Base-by-base conservation (phyloP, 2,329 filamentous ascomycete species). In the Phialophora verrucosa region DNA sequence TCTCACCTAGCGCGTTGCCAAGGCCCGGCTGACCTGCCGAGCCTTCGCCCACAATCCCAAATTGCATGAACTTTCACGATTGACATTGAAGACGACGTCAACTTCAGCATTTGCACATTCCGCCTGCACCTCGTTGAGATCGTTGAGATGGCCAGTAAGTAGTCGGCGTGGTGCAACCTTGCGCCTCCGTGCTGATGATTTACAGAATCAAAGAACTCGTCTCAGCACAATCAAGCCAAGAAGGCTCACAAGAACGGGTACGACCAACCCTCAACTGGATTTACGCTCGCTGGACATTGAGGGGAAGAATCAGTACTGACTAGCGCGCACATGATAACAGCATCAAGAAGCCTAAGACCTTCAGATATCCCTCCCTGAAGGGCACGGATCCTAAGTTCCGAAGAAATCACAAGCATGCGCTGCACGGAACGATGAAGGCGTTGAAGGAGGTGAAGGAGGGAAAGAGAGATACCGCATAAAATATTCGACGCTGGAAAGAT, bases 171-270 rank as follows among this genome's bases (percentile, higher is more conserved):
- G 35, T 38, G 47, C 12, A 23, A 14, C 1, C 8, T 20, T 29
- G 47, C 23, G 29, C 20, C 14, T 11, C 3, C 11, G n/a, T 17
- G 58, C 59, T 67, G 38, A 64, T 44, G 3, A 17, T 67, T 42
- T 67, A 66, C 81, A 97, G 93, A 98, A 89, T 98, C 95, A 79
- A 98, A 98, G 93, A 98, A 98, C 90, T 96, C 92, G 86, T 97
- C 94, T 79, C 94, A 98, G 88, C 93, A 97, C 87, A 97, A 97
- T 86, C 91, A 95, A 90, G 89, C 88, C 83, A 91, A 91, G 87
- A 99, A 99, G 91, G 93, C 93, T 85, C 95, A 99, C 90, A 90
- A 91, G 82, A 99, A 99, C 88, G 95, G 95, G 94, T 97, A 90
- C 78, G 90, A 85, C 35, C 50, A 49, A n/a, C 32, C 50, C 14